Evolutionary conservation across 2,329 filamentous ascomycete genomes (phyloP), one percentile per base, ranked within the genome.

Genomic region (Fusarium redolens): DNA sequence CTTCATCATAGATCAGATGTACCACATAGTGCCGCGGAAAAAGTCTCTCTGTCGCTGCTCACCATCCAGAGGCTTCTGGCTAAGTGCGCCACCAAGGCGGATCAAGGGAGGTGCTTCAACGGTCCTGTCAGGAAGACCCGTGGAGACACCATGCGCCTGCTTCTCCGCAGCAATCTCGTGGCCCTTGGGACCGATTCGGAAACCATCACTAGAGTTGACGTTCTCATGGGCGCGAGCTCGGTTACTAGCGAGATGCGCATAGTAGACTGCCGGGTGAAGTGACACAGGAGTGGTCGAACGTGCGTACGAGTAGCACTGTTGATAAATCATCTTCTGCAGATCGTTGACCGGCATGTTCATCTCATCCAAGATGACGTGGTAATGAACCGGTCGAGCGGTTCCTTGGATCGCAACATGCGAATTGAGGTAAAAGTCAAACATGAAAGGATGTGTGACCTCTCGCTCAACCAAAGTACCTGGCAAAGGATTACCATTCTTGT

Each of bases 201-300:
- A 79, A 77, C 87, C 83, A 18, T 85, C 83, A 20, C 85, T 87
- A 0, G 84, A 79, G 0, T 83, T 78, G 7, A 84, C 74, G 65
- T 86, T 81, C 77, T 96, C 91, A 73, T 99, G 96, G 7, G 91
- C 86, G 60, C 91, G 91, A 25, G 93, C 94, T 55, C 96, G 93
- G 65, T 91, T 90, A 13, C 94, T 92, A 38, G 95, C 95, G 71
- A 99, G 83, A 82, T 99, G 96, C 0, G 97, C 95, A 76, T 99
- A 99, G 86, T 99, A 99, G 1, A 98, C 92, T 0, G 96, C 95
- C 0, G 96, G 96, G 73, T 91, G 93, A 1, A 96, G 83, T 0
- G 95, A 98, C 0, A 99, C 95, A 0, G 96, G 94, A 0, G 96
- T 98, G 0, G 95, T 98, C 0, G 95, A 96, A 20, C 96, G 91